Conservation (phyloP, 2,329 filamentous ascomycete species). For the Talaromyces sp. region DNA sequence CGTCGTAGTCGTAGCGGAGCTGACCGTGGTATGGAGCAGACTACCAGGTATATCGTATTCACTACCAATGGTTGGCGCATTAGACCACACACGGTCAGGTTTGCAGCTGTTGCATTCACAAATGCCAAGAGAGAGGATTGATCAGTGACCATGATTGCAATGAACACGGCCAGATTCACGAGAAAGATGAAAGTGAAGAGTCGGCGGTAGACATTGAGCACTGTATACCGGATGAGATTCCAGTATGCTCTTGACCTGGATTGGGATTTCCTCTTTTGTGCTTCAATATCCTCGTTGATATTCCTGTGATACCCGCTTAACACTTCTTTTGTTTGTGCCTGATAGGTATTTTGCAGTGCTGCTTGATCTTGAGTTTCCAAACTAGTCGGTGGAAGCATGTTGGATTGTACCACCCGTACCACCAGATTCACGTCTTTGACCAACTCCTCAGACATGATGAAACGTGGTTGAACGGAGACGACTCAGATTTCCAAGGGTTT, state of each 20-base stretch:
- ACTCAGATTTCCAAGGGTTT: background rate
- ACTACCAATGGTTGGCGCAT: constrained; percentile 52
- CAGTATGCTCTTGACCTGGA: constrained; percentile 14
- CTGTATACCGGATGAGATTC: constrained; percentile 29
- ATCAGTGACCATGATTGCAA: constrained; percentile 32
- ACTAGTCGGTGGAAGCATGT: background rate
- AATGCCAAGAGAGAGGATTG: constrained; percentile 31
- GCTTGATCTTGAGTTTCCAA: background rate
- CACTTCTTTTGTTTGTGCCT: background rate
- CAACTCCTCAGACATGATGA: background rate
- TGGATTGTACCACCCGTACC: background rate
- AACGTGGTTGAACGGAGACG: background rate
- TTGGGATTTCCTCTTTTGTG: constrained; percentile 23
- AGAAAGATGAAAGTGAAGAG: constrained; percentile 40
- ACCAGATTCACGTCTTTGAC: background rate
- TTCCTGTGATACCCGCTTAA: background rate
- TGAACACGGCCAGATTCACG: constrained; percentile 35
- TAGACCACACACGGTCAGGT: constrained; percentile 44
- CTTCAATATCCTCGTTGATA: constrained; percentile 15
- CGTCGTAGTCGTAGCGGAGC: constrained; percentile 44
- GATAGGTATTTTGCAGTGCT: background rate
- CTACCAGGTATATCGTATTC: constrained; percentile 46
- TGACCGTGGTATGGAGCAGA: constrained; percentile 42
- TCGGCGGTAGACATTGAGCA: constrained; percentile 39
- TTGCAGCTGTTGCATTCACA: constrained; percentile 42